phyloP scores from a whole-genome alignment of 306 rosid species.

The Castanea crenata region DNA sequence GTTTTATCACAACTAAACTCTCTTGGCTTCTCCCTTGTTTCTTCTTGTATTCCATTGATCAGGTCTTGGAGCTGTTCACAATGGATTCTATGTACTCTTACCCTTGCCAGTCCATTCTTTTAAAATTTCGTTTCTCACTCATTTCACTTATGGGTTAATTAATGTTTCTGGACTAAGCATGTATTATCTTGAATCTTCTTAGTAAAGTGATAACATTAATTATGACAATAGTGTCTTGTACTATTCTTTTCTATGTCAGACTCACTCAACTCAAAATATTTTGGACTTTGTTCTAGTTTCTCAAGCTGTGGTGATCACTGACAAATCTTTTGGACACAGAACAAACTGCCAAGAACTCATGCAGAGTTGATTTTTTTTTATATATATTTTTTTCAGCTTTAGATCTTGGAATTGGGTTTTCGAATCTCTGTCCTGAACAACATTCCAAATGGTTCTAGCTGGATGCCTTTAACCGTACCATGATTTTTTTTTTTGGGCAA shows the following conservation, averaged over 20 bases:
- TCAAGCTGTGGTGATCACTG: constrained; percentile 1
- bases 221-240: not conserved
- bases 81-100: not conserved
- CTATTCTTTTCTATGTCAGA: not conserved
- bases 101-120: not conserved
- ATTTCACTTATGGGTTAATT: not conserved
- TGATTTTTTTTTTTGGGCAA: not conserved
- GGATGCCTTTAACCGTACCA: constrained; percentile 32
- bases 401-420: constrained; percentile 39
- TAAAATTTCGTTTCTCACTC: not conserved
- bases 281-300: not conserved
- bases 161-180: not conserved
- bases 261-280: not conserved
- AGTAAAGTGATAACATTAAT: not conserved
- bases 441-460: constrained; percentile 52
- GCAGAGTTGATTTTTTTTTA: too few species aligned
- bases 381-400: constrained; percentile 3
- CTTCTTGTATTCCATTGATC: not conserved
- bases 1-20: not conserved
- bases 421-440: constrained; percentile 39
- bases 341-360: constrained; percentile 16
- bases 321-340: constrained; percentile 20
- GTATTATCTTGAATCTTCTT: not conserved
- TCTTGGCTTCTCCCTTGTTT: not conserved
- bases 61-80: not conserved